Conservation (phyloP, 129 eudicot genomes). For the Saposhnikovia divaricata region DNA sequence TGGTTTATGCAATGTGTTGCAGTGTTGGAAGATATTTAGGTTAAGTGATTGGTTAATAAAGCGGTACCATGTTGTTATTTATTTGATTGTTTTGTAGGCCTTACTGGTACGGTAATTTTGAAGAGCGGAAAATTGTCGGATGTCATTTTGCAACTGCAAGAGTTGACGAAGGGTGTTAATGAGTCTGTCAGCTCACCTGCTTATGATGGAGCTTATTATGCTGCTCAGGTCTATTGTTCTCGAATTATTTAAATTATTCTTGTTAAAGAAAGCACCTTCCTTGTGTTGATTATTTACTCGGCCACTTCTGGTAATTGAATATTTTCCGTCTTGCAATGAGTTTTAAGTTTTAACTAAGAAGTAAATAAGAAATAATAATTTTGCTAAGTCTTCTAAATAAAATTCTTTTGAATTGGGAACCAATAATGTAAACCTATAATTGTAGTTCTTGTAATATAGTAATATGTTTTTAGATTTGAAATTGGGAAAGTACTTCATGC, state of each 20-base stretch:
- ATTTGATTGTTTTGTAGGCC: slow-evolving; percentile 29
- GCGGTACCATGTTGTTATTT: too few species aligned
- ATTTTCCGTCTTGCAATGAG: not conserved
- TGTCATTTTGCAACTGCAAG: slow-evolving; percentile 67
- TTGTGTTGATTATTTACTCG: not conserved
- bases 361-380: not conserved
- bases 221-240: slow-evolving; percentile 93
- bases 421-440: not conserved
- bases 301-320: too few species aligned
- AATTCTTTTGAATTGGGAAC: not conserved
- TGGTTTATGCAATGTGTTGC: not conserved
- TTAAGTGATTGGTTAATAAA: not conserved
- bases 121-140: slow-evolving; percentile 80
- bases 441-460: not conserved
- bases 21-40: not conserved
- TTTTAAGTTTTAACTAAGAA: not conserved
- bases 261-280: not conserved
- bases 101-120: slow-evolving; percentile 73
- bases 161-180: slow-evolving; percentile 58
- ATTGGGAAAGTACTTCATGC: not conserved
- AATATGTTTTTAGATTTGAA: not conserved
- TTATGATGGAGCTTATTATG: slow-evolving; percentile 62
- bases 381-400: not conserved
- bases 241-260: not conserved
- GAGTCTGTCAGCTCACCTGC: slow-evolving; percentile 61